Conservation (phyloP, 176 grass and related monocot species). For the Oryza rufipogon region DNA sequence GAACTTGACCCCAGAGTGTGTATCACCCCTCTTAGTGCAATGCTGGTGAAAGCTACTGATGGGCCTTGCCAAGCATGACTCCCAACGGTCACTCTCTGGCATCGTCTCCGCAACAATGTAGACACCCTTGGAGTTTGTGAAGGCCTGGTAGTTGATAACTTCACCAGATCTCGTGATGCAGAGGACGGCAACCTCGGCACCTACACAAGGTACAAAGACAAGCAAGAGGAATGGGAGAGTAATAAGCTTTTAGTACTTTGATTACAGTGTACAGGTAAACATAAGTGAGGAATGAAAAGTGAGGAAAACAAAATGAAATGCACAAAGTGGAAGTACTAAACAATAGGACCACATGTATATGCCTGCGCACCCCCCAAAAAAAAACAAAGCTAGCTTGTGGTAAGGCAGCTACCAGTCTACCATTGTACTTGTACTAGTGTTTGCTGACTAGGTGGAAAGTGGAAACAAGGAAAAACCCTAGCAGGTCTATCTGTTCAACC, state of each 20-base stretch:
- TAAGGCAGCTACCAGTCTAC: too few species aligned
- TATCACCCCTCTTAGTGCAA: conserved; percentile 73
- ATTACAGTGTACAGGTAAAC: neutral
- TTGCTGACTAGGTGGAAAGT: neutral
- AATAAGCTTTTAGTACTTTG: neutral
- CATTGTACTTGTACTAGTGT: neutral
- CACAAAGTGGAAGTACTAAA: neutral
- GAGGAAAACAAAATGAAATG: conserved; percentile 9
- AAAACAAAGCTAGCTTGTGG: too few species aligned
- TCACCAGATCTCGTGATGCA: conserved; percentile 95
- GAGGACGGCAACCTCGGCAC: conserved; percentile 89
- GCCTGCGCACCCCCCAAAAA: neutral
- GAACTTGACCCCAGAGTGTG: conserved; percentile 89
- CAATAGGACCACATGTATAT: neutral
- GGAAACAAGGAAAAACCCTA: neutral
- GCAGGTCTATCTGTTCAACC: neutral
- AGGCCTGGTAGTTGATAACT: conserved; percentile 95
- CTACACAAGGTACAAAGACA: conserved; percentile 38
- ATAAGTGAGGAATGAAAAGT: conserved; percentile 17
- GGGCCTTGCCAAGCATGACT: conserved; percentile 88
- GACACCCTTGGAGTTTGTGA: conserved; percentile 78
- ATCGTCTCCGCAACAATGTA: conserved; percentile 89
- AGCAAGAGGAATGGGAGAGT: neutral
- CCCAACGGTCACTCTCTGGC: conserved; percentile 89
- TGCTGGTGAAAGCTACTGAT: conserved; percentile 85